Conservation (phyloP, 2,329 filamentous ascomycete species). For the Fusarium sp. region DNA sequence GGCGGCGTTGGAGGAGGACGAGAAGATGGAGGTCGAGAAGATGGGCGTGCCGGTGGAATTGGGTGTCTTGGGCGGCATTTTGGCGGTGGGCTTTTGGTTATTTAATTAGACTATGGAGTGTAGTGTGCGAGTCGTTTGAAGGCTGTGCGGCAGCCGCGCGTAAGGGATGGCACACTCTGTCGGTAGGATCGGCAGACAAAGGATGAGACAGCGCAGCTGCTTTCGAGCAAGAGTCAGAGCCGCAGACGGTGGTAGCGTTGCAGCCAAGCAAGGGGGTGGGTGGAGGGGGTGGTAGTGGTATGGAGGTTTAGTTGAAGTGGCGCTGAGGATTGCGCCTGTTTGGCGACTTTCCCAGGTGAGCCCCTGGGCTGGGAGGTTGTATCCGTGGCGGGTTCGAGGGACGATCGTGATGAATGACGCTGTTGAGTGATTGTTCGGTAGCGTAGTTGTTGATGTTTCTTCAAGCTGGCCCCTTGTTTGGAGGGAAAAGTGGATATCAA, state of each 20-base stretch:
- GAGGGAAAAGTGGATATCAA: slow-evolving; percentile 7
- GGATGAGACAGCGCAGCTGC: slow-evolving; percentile 20
- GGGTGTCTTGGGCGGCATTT: slow-evolving; percentile 43
- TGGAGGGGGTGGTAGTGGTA: neutral
- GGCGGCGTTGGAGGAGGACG: slow-evolving; percentile 44
- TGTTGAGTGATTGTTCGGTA: neutral
- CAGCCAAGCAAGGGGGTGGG: slow-evolving; percentile 8
- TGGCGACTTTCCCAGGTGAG: slow-evolving; percentile 13
- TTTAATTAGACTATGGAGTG: slow-evolving; percentile 36
- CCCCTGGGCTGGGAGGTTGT: neutral
- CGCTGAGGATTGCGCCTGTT: slow-evolving; percentile 5
- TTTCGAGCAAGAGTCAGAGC: slow-evolving; percentile 17
- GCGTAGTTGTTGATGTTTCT: neutral
- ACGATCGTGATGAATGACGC: neutral
- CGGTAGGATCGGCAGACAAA: slow-evolving; percentile 26
- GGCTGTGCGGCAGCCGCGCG: slow-evolving; percentile 11
- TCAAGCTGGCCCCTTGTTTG: slow-evolving; percentile 25
- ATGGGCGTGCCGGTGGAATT: slow-evolving; percentile 48
- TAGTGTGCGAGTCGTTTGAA: neutral
- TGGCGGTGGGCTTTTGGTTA: neutral
- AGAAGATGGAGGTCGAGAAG: slow-evolving; percentile 53
- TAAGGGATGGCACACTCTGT: slow-evolving; percentile 14
- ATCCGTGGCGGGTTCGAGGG: neutral
- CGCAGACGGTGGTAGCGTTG: slow-evolving; percentile 24
- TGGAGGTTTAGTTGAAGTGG: neutral